phyloP scores from a whole-genome alignment of 2,329 filamentous ascomycete species.

The Xylaria hypoxylon region DNA sequence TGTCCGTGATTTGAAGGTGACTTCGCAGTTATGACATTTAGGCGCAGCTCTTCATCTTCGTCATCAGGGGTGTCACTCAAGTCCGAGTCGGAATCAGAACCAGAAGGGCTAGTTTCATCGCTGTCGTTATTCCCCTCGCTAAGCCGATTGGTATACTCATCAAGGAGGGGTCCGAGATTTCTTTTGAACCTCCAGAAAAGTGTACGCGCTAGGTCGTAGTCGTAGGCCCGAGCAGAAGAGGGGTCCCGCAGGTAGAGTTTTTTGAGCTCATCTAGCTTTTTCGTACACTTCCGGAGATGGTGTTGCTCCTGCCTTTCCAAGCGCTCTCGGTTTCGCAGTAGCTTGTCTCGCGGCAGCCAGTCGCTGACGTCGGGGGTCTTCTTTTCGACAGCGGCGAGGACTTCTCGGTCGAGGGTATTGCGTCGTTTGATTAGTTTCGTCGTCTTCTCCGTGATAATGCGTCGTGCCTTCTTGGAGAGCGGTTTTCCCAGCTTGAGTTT shows the following conservation, averaged over 20 bases:
- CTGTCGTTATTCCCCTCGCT: not conserved
- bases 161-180: conserved; percentile 40
- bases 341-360: conserved; percentile 31
- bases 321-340: conserved; percentile 32
- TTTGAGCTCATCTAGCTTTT: conserved; percentile 35
- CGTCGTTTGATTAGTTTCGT: conserved; percentile 39
- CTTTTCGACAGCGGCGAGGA: conserved; percentile 35
- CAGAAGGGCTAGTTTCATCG: conserved; percentile 6
- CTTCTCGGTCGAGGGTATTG: conserved; percentile 37
- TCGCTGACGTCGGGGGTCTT: conserved; percentile 26
- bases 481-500: conserved; percentile 31
- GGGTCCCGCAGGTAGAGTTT: conserved; percentile 33
- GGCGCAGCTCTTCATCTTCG: not conserved
- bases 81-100: not conserved
- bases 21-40: not conserved
- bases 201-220: conserved; percentile 37
- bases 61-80: conserved; percentile 5
- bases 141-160: conserved; percentile 4
- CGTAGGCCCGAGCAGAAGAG: conserved; percentile 34
- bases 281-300: conserved; percentile 29
- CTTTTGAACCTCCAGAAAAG: conserved; percentile 41
- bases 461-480: conserved; percentile 36
- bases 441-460: conserved; percentile 33
- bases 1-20: not conserved
- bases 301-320: conserved; percentile 37